These are phyloP conservation scores for Trichoderma afroharzianum DNA, from an alignment of 2,329 filamentous ascomycete species.

Conservation along the genomic window DNA sequence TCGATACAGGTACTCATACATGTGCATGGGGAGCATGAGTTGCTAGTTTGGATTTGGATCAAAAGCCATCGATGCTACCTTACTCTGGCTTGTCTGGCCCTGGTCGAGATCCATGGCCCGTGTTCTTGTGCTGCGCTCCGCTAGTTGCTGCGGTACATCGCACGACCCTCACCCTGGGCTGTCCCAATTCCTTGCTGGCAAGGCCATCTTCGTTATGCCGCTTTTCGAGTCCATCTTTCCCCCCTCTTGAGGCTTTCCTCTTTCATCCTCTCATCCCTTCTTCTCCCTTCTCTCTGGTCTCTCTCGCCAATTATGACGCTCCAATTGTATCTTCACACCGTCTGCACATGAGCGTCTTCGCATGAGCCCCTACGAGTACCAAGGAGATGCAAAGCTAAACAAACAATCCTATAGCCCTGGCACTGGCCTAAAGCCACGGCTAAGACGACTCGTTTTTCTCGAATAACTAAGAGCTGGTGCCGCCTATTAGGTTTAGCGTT, in stretches of 20 bases:
- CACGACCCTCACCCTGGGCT: neutral
- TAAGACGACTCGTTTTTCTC: neutral
- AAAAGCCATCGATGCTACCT: neutral
- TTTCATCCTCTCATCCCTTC: neutral
- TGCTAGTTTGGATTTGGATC: neutral
- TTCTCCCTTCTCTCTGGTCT: neutral
- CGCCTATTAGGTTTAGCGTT: neutral
- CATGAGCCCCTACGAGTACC: neutral
- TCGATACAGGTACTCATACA: neutral
- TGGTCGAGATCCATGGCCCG: neutral
- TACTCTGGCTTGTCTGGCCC: neutral
- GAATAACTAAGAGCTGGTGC: neutral
- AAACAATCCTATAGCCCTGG: neutral
- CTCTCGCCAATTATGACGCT: neutral
- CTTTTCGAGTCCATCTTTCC: neutral
- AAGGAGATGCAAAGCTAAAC: neutral
- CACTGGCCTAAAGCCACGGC: neutral
- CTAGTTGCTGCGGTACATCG: neutral
- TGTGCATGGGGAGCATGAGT: neutral
- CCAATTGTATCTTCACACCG: neutral
- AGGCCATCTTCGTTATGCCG: neutral
- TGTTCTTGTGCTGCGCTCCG: neutral
- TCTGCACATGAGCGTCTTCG: neutral
- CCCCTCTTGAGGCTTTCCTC: neutral
- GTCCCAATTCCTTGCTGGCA: neutral